Conservation (phyloP, 345 rosid genomes). For the Populus euphratica region DNA sequence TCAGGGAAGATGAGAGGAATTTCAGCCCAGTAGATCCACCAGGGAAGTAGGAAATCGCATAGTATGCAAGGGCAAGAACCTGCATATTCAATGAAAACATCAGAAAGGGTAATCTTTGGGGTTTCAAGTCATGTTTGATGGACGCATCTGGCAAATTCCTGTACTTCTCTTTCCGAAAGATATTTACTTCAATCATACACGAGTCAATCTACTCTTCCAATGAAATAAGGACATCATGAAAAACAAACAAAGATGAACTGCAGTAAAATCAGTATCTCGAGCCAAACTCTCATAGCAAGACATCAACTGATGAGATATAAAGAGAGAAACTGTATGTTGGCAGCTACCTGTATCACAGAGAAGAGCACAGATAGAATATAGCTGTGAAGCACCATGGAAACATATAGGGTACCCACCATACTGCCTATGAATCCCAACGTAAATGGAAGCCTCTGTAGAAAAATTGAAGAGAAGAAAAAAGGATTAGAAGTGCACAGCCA, state of each 20-base stretch:
- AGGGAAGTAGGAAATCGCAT: constrained; percentile 69
- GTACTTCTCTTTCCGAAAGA: background rate
- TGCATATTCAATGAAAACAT: constrained; percentile 7
- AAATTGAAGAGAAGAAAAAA: constrained; percentile 3
- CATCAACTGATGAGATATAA: background rate
- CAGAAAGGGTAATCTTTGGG: background rate
- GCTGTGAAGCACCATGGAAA: constrained; percentile 94
- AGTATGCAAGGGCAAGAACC: constrained; percentile 64
- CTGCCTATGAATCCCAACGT: constrained; percentile 78
- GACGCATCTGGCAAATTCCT: background rate
- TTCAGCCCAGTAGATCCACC: constrained; percentile 69
- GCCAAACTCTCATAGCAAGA: background rate
- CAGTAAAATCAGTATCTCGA: background rate
- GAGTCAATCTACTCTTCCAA: too few relatives aligned
- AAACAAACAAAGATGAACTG: background rate
- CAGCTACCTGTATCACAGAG: constrained; percentile 77
- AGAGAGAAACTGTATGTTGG: background rate
- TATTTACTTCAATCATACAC: background rate
- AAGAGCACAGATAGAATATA: constrained; percentile 88
- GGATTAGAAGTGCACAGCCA: background rate
- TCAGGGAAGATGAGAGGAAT: constrained; percentile 50
- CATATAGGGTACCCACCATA: constrained; percentile 88
- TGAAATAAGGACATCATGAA: background rate
- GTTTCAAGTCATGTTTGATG: background rate
- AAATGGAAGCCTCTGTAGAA: constrained; percentile 84